These are phyloP conservation scores for Psilocybe sp. DNA, from an alignment of 768 basidiomycete genomes.

Conservation along the genomic window DNA sequence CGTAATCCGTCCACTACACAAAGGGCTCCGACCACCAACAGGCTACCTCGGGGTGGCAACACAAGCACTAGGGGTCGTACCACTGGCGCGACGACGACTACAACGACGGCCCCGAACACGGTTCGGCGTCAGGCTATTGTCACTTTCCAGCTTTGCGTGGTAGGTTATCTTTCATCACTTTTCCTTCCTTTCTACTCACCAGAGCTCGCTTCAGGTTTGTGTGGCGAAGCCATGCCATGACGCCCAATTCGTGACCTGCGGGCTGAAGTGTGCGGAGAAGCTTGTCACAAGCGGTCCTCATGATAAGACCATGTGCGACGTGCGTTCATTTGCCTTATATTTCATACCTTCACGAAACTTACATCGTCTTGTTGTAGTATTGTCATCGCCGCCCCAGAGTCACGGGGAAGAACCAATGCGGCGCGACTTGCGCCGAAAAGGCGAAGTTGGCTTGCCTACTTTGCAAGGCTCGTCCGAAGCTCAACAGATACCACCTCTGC, in stretches of 20 bases:
- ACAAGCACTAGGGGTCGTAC: too few relatives aligned
- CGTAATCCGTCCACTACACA: too few relatives aligned
- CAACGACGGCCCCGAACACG: too few relatives aligned
- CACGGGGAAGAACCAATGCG: slow-evolving; percentile 21
- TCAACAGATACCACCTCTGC: slow-evolving; percentile 23
- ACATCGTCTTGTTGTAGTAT: slow-evolving; percentile 14
- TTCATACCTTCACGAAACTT: not conserved
- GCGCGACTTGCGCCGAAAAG: slow-evolving; percentile 16
- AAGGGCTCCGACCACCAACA: too few relatives aligned
- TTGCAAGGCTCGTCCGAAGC: slow-evolving; percentile 24
- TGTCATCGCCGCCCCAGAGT: slow-evolving; percentile 24
- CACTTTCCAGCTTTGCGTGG: slow-evolving; percentile 10
- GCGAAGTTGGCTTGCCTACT: slow-evolving; percentile 24
- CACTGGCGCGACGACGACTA: too few relatives aligned
- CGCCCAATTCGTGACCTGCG: slow-evolving; percentile 21
- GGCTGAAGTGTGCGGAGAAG: slow-evolving; percentile 21
- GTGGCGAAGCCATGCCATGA: slow-evolving; percentile 10
- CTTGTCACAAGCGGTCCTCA: slow-evolving; percentile 15
- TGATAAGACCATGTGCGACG: slow-evolving; percentile 22
- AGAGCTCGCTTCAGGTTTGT: slow-evolving; percentile 16
- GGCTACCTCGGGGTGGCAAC: too few relatives aligned
- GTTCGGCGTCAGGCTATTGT: too few relatives aligned
- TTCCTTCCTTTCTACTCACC: not conserved
- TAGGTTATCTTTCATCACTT: slow-evolving; percentile 6
- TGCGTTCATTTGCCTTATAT: slow-evolving; percentile 4